phyloP scores from a whole-genome alignment of 345 rosid genomes.

The Excoecaria agallocha region DNA sequence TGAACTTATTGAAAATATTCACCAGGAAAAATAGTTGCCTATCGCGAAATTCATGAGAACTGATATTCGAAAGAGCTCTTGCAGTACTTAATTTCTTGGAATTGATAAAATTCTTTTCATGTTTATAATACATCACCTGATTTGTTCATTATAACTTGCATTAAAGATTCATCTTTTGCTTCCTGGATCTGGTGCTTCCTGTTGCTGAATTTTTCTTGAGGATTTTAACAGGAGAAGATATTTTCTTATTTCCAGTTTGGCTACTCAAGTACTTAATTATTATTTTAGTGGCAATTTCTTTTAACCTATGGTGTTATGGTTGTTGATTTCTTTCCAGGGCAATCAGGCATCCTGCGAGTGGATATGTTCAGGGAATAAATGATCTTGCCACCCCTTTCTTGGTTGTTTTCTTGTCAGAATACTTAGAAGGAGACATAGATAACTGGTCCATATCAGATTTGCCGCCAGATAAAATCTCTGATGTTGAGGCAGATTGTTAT shows the following conservation, averaged over 20 bases:
- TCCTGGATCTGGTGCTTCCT: background rate
- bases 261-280: background rate
- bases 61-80: background rate
- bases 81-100: background rate
- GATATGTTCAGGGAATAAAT: slow-evolving; percentile 98
- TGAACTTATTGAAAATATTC: background rate
- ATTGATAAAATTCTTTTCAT: background rate
- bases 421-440: slow-evolving; percentile 74
- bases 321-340: slow-evolving; percentile 63
- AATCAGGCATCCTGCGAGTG: slow-evolving; percentile 97
- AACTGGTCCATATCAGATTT: slow-evolving; percentile 74
- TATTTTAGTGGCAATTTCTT: slow-evolving; percentile 13
- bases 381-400: slow-evolving; percentile 97
- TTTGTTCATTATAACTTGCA: background rate
- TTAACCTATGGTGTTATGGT: slow-evolving; percentile 10
- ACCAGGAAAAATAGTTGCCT: background rate
- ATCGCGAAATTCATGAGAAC: background rate
- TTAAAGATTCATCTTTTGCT: background rate
- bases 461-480: slow-evolving; percentile 58
- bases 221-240: slow-evolving; percentile 15
- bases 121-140: background rate
- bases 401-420: slow-evolving; percentile 88
- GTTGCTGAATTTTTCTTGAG: background rate
- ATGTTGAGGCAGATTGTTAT: slow-evolving; percentile 93
- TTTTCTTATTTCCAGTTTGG: background rate